These are phyloP conservation scores for Prototheca stagnorum DNA, from an alignment of 163 green algal genomes.

Conservation along the genomic window DNA sequence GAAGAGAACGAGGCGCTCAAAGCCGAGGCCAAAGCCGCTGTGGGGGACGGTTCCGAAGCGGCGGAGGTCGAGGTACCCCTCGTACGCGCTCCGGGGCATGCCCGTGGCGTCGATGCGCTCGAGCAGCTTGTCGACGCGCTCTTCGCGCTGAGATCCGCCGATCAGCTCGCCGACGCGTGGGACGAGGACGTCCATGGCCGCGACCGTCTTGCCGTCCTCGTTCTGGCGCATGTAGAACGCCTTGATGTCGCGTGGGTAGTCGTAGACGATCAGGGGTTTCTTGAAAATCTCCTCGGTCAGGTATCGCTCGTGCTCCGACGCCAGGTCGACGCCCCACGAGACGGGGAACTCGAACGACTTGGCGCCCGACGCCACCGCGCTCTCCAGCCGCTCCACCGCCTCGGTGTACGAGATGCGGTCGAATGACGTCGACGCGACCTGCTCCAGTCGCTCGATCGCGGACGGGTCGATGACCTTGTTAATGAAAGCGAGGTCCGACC, in stretches of 20 bases:
- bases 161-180: constrained; percentile 93
- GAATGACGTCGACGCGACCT: constrained; percentile 66
- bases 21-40: constrained; percentile 91
- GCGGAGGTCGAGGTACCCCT: constrained; percentile 85
- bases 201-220: constrained; percentile 81
- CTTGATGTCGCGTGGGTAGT: constrained; percentile 96
- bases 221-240: constrained; percentile 91
- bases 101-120: constrained; percentile 41
- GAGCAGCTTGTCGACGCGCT: constrained; percentile 63
- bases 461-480: constrained; percentile 71
- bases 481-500: constrained; percentile 78
- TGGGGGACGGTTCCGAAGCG: constrained; percentile 57
- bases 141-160: constrained; percentile 88
- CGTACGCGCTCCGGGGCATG: constrained; percentile 59
- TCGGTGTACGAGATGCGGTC: constrained; percentile 84
- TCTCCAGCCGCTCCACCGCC: constrained; percentile 72
- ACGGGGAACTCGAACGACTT: constrained; percentile 65
- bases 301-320: constrained; percentile 92
- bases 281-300: constrained; percentile 84
- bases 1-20: constrained; percentile 96
- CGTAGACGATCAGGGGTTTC: constrained; percentile 86
- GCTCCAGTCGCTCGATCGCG: constrained; percentile 49
- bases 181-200: constrained; percentile 87
- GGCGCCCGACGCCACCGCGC: constrained; percentile 29
- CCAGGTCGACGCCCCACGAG: constrained; percentile 45